phyloP scores from a whole-genome alignment of 371 early-diverging fungal genomes.

The Apophysomyces sp. region DNA sequence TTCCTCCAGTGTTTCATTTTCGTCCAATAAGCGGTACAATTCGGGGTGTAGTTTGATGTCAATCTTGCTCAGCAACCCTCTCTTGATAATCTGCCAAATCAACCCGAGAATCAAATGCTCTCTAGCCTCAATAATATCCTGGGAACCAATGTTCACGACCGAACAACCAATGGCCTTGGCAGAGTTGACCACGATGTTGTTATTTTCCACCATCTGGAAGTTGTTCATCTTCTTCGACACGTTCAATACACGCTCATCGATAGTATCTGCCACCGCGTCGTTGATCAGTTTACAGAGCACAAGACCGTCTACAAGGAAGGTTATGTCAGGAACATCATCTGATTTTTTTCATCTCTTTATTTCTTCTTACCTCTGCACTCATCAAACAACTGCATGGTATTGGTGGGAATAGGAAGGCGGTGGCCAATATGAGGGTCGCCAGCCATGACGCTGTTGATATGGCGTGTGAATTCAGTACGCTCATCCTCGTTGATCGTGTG shows the following conservation, averaged over 20 bases:
- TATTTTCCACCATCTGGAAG: constrained; percentile 98
- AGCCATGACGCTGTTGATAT: constrained; percentile 87
- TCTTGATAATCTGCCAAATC: constrained; percentile 98
- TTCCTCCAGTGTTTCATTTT: constrained; percentile 89
- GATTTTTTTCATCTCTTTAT: neutral
- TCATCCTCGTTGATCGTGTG: constrained; percentile 98
- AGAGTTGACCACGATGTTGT: constrained; percentile 95
- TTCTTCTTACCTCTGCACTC: constrained; percentile 72
- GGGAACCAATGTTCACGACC: constrained; percentile 95
- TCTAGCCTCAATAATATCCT: constrained; percentile 91
- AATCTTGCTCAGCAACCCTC: constrained; percentile 90
- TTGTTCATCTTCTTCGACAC: constrained; percentile 74
- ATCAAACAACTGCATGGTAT: constrained; percentile 93
- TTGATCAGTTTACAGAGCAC: constrained; percentile 95
- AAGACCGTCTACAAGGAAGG: constrained; percentile 74
- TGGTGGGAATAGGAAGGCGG: constrained; percentile 88
- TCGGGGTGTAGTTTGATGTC: constrained; percentile 97
- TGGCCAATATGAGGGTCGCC: constrained; percentile 80
- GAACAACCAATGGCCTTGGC: constrained; percentile 97
- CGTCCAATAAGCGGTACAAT: constrained; percentile 90
- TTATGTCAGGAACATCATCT: neutral
- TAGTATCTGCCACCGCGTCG: constrained; percentile 93
- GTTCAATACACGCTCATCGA: constrained; percentile 97
- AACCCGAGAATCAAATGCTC: constrained; percentile 94
- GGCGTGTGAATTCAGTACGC: constrained; percentile 89